Evolutionary conservation across 371 early-diverging fungal genomes (phyloP), one percentile per base, ranked within the genome.

Genomic region (Mucor sp.): DNA sequence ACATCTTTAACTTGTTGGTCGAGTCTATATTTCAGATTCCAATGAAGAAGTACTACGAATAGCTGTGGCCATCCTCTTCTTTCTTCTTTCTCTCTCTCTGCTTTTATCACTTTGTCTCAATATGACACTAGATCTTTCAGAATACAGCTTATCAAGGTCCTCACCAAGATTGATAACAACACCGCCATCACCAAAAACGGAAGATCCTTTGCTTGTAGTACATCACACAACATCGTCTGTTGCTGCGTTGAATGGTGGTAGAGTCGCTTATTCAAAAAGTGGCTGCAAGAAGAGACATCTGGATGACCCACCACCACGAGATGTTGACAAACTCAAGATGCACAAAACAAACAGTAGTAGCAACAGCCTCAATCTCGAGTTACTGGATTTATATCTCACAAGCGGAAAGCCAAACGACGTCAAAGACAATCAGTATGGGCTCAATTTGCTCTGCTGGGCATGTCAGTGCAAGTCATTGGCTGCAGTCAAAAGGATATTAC

Each of bases 401-500:
- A 59, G 60, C 39, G 66, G 60, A 27, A 60, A 41, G 41, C 32
- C 66, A 23, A 37, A 28, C 4, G 23, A 59, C 27, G 60, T 66
- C 1, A 59, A 59, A 50, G 66, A 60, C 23, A 28, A 9, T 19
- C 33, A 23, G 3, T 53, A 67, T 44, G 67, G 61, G 3, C 21
- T 67, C 0, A 67, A 44, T 17, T 17, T 67, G 0, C 23, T 67
- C 11, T 67, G 67, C 15, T 67, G 67, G 67, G 67, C 67, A 12
- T 67, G 67, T 21, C 67, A 67, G 55, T 60, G 67, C n/a, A 35
- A 17, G 21, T 67, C 67, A 0, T 2, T 60, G 14, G 61, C 43
- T 9, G 67, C 67, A 17, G 50, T 67, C 6, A 50, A 55, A 41
- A 55, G 9, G 17, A 60, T 82, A 23, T 53, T 82, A 19, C 56